phyloP scores from a whole-genome alignment of 495 filamentous ascomycete genomes.

The Neurospora sp. region DNA sequence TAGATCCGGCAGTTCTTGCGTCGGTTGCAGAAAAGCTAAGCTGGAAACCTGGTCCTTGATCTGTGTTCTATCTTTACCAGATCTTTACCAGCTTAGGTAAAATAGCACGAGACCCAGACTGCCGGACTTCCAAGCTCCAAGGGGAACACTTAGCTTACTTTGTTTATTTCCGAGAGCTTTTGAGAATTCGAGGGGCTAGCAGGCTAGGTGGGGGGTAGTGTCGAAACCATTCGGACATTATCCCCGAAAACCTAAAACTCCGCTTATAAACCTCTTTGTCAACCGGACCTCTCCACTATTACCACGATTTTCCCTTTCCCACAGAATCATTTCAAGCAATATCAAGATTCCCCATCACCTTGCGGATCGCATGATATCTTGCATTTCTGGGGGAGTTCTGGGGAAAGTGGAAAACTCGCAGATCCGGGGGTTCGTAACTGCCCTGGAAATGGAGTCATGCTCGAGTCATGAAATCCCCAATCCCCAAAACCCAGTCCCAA shows the following conservation, averaged over 20 bases:
- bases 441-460: background rate
- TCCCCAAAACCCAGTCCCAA: background rate
- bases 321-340: background rate
- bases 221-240: background rate
- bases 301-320: background rate
- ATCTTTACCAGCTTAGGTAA: background rate
- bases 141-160: too few relatives aligned
- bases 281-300: background rate
- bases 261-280: background rate
- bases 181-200: background rate
- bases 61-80: background rate
- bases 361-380: background rate
- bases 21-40: background rate
- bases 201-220: too few relatives aligned
- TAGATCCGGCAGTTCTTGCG: background rate
- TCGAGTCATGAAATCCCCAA: background rate
- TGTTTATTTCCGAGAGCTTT: background rate
- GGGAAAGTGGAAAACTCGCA: background rate
- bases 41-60: background rate
- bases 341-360: background rate
- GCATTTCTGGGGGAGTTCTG: background rate
- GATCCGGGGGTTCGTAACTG: background rate
- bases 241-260: background rate
- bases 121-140: background rate
- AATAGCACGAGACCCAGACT: background rate